Evolutionary conservation across 2,329 filamentous ascomycete species (phyloP).

Genomic region (Paraconiothyrium sp.): DNA sequence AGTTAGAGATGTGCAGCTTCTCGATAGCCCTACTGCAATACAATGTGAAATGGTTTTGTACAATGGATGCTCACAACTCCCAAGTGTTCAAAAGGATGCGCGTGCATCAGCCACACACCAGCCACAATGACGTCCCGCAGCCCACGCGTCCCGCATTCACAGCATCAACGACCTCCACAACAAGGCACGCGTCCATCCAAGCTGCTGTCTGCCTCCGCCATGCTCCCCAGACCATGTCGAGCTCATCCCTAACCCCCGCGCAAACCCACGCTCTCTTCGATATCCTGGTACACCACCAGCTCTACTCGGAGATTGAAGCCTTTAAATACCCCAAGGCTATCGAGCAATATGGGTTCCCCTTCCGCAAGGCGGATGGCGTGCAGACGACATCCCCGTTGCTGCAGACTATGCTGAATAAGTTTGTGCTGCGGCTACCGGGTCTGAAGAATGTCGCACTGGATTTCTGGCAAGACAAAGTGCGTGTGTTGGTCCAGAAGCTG

Average conservation of each 20-base stretch:
- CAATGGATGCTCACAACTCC: no score
- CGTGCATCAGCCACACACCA: neutral
- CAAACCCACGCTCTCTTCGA: constrained; percentile 64
- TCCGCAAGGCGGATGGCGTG: constrained; percentile 57
- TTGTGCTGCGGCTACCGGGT: constrained; percentile 73
- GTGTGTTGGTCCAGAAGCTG: constrained; percentile 53
- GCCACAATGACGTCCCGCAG: neutral
- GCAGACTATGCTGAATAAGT: constrained; percentile 72
- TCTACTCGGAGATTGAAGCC: constrained; percentile 72
- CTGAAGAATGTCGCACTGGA: constrained; percentile 66
- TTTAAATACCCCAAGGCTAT: constrained; percentile 75
- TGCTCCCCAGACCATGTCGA: constrained; percentile 25
- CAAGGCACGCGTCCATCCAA: neutral
- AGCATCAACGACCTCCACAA: neutral
- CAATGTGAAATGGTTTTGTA: no score
- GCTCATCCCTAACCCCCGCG: constrained; percentile 51
- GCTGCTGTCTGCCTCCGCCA: constrained; percentile 8
- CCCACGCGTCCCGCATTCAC: neutral
- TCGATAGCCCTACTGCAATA: no score
- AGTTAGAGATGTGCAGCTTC: no score
- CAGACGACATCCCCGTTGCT: constrained; percentile 70
- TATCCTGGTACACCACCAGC: constrained; percentile 63
- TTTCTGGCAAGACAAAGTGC: constrained; percentile 55
- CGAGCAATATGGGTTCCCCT: constrained; percentile 74
- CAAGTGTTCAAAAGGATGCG: no score